A percentile compares a stretch with the other conserved stretches of the same genome.
Evolutionary conservation across 1,139 yeast species (phyloP).

Genomic region (Torulaspora pretoriensis): DNA sequence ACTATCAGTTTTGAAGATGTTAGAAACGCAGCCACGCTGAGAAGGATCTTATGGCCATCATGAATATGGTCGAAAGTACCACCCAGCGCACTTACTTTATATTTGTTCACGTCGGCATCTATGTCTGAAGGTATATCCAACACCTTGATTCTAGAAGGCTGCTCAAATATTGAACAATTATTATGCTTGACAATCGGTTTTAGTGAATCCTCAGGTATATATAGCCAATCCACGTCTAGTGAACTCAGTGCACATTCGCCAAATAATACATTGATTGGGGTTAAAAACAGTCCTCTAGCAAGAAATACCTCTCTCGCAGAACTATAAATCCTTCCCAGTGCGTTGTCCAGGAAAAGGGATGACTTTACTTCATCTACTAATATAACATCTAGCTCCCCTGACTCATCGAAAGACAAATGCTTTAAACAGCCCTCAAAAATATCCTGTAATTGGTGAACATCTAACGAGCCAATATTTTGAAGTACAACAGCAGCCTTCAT

Average conservation of each 20-base stretch:
- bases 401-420: conserved; percentile 9
- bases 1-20: conserved; percentile 55
- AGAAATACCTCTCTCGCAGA: conserved; percentile 26
- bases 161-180: conserved; percentile 5
- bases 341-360: conserved; percentile 26
- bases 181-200: conserved; percentile 2
- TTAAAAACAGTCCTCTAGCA: conserved; percentile 13
- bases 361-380: conserved; percentile 22
- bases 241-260: conserved; percentile 15
- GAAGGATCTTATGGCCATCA: conserved; percentile 86
- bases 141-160: not conserved
- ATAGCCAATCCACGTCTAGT: conserved; percentile 22
- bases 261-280: conserved; percentile 30
- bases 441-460: conserved; percentile 11
- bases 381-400: conserved; percentile 24
- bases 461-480: conserved; percentile 31
- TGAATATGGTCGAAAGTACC: conserved; percentile 98
- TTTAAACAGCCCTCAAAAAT: conserved; percentile 10
- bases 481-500: conserved; percentile 38
- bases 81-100: conserved; percentile 61
- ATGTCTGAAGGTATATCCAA: too few species aligned
- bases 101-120: conserved; percentile 26
- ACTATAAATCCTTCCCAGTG: conserved; percentile 32
- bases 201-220: conserved; percentile 13
- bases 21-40: conserved; percentile 68